Evolutionary conservation across 2,329 filamentous ascomycete genomes (phyloP).

Genomic region (Phaeosphaeria sp.): DNA sequence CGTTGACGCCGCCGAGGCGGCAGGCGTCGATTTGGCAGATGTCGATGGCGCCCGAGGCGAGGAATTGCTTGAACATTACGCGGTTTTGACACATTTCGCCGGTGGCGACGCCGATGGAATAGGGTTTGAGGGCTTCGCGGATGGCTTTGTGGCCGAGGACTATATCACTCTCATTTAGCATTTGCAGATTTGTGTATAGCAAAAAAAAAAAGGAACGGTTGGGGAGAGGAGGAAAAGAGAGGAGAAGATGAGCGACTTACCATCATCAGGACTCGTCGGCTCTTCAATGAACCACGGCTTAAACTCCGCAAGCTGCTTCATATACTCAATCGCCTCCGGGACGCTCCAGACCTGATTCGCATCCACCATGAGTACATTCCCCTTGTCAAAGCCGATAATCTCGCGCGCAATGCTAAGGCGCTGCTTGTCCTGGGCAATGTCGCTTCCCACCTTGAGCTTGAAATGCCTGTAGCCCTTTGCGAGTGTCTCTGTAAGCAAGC

Average conservation of each 20-base stretch:
- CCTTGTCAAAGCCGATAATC: constrained; percentile 81
- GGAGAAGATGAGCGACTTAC: constrained; percentile 21
- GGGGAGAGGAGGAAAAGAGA: background rate
- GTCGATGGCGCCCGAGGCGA: constrained; percentile 80
- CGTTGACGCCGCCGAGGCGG: constrained; percentile 87
- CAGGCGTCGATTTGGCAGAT: constrained; percentile 91
- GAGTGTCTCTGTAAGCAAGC: constrained; percentile 75
- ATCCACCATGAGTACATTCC: constrained; percentile 89
- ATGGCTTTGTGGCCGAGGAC: constrained; percentile 87
- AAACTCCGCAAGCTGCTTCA: constrained; percentile 81
- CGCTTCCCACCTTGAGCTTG: constrained; percentile 87
- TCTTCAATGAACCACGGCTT: constrained; percentile 96
- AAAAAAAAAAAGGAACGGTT: background rate
- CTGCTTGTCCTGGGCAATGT: constrained; percentile 73
- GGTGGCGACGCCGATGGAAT: constrained; percentile 83
- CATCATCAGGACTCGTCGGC: constrained; percentile 86
- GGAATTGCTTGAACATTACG: constrained; percentile 91
- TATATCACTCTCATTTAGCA: constrained; percentile 8
- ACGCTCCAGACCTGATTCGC: constrained; percentile 94
- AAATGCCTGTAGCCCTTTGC: constrained; percentile 81
- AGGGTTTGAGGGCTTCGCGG: constrained; percentile 76
- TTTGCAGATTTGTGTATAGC: background rate
- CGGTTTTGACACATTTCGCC: constrained; percentile 97
- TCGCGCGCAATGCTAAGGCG: constrained; percentile 77
- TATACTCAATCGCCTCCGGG: constrained; percentile 85